phyloP scores from a whole-genome alignment of 108 stramenopile genomes.

The Poteriospumella lacustris region DNA sequence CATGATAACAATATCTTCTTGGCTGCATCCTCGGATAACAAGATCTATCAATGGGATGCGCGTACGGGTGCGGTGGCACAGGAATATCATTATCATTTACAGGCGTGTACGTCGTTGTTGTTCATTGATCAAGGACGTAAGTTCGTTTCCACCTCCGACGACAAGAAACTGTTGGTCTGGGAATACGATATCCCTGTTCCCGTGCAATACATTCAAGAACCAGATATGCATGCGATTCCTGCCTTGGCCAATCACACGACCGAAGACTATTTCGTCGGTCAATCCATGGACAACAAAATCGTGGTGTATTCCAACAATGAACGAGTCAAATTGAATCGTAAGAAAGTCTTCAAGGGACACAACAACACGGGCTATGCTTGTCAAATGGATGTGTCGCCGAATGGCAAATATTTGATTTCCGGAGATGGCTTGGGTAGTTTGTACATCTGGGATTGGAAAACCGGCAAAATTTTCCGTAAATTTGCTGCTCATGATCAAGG shows the following conservation, averaged over 20 bases:
- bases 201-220: constrained; percentile 96
- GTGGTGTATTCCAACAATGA: constrained; percentile 75
- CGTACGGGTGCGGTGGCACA: constrained; percentile 44
- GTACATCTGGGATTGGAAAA: constrained; percentile 94
- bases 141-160: constrained; percentile 92
- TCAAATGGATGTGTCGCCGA: constrained; percentile 79
- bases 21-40: constrained; percentile 89
- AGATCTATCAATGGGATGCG: constrained; percentile 25
- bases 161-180: constrained; percentile 97
- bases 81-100: constrained; percentile 97
- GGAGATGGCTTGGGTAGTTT: constrained; percentile 91
- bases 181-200: constrained; percentile 98
- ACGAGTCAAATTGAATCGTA: constrained; percentile 72
- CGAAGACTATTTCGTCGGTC: constrained; percentile 69
- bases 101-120: constrained; percentile 87
- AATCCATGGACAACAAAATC: constrained; percentile 91
- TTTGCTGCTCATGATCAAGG: constrained; percentile 85
- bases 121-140: constrained; percentile 82
- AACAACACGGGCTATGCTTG: constrained; percentile 92
- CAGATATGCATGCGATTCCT: constrained; percentile 97
- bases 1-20: constrained; percentile 88
- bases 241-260: constrained; percentile 77
- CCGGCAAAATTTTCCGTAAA: constrained; percentile 23
- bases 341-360: constrained; percentile 91
- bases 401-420: constrained; percentile 83